These are phyloP conservation scores for Barnettozyma sucrosica DNA, from an alignment of 805 yeast genomes.

Conservation along the genomic window DNA sequence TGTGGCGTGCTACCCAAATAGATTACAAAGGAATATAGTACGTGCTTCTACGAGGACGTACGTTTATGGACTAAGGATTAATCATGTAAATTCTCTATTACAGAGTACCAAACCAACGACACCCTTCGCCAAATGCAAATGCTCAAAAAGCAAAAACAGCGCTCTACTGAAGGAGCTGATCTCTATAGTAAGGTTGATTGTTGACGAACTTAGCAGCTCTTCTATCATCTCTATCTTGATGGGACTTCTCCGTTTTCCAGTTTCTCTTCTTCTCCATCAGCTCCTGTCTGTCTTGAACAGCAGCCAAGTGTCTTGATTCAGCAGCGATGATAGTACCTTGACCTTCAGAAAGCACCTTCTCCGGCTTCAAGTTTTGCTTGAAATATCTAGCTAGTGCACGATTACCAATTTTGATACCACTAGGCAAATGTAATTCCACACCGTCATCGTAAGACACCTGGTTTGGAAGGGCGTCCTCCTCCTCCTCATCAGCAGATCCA, in stretches of 20 bases:
- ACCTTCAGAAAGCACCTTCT: conserved; percentile 57
- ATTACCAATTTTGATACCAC: conserved; percentile 83
- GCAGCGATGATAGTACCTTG: conserved; percentile 84
- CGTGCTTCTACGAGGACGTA: too few relatives aligned
- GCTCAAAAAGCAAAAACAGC: neutral
- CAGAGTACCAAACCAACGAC: too few relatives aligned
- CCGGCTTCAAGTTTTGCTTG: conserved; percentile 66
- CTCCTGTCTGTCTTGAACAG: conserved; percentile 39
- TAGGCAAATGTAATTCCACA: conserved; percentile 70
- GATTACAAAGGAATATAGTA: too few relatives aligned
- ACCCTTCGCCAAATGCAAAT: too few relatives aligned
- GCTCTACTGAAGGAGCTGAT: conserved; percentile 52
- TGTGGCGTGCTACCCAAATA: too few relatives aligned
- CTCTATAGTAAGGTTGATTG: conserved; percentile 85
- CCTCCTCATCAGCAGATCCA: conserved; percentile 26
- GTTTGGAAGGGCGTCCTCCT: conserved; percentile 33
- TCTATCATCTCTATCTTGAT: conserved; percentile 42
- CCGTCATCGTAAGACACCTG: conserved; percentile 53
- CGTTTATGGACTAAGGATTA: too few relatives aligned
- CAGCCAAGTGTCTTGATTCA: conserved; percentile 52
- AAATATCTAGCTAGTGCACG: conserved; percentile 74
- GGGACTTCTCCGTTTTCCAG: conserved; percentile 60
- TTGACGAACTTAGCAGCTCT: conserved; percentile 75
- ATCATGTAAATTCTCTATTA: too few relatives aligned
- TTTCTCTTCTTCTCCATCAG: conserved; percentile 48